Conservation (phyloP, 805 yeast species). For the Kuraishia cidri region DNA sequence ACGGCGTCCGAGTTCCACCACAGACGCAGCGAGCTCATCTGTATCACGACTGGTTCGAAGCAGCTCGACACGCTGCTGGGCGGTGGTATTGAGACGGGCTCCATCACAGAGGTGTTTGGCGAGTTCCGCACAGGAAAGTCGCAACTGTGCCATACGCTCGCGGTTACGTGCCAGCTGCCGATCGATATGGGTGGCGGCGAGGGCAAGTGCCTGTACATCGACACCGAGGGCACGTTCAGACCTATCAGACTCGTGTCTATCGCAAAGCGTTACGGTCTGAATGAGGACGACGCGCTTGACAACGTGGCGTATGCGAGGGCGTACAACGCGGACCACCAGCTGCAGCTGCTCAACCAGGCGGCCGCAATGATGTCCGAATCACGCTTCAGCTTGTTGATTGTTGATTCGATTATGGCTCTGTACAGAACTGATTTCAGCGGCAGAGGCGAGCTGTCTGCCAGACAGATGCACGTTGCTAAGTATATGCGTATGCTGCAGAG, state of each 20-base stretch:
- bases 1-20: constrained; percentile 93
- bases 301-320: constrained; percentile 98
- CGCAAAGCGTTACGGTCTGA: constrained; percentile 84
- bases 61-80: constrained; percentile 88
- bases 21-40: constrained; percentile 82
- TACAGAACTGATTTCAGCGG: constrained; percentile 94
- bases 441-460: constrained; percentile 89
- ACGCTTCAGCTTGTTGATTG: constrained; percentile 80
- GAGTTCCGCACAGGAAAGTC: constrained; percentile 98
- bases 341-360: constrained; percentile 78
- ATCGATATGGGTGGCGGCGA: constrained; percentile 98
- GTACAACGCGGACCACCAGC: constrained; percentile 93
- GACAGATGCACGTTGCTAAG: constrained; percentile 91
- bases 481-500: constrained; percentile 88
- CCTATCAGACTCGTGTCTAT: constrained; percentile 85
- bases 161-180: constrained; percentile 94
- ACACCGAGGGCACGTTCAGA: constrained; percentile 94
- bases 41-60: constrained; percentile 92
- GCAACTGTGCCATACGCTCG: constrained; percentile 92
- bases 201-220: constrained; percentile 93
- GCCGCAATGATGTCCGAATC: constrained; percentile 96
- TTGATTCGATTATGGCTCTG: constrained; percentile 96
- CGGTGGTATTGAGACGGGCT: constrained; percentile 96
- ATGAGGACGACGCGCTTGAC: constrained; percentile 90
- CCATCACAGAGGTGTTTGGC: constrained; percentile 93